Evolutionary conservation across 805 yeast species (phyloP), one percentile per base, ranked within the genome.

Genomic region (Saccharomycopsis sp.): DNA sequence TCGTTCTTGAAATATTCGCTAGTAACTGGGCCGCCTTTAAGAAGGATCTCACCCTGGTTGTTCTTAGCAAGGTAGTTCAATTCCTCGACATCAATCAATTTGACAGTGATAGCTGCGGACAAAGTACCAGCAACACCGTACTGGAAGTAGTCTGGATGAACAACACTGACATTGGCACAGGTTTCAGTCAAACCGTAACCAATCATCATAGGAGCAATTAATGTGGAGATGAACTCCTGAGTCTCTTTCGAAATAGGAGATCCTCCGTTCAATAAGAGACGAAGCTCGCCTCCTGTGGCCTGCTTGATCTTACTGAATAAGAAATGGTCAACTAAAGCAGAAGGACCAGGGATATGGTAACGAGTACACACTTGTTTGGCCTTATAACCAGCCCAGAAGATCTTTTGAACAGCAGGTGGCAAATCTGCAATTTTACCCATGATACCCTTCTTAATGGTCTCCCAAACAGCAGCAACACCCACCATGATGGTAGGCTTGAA

Each of bases 401-500:
- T 68, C 70, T 82, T 87, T 74, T 90, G 96, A 35, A 81, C 78
- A 23, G 85, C 65, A 15, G 82, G 66, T 17, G 96, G 87, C 67
- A 78, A 78, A 67, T 83, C 80, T 64, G 78, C 76, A 64, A 94
- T 81, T 75, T 92, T 91, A 57, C 81, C 81, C 59, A 89, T 62
- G 60, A 94, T 87, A 60, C 99, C 99, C 78, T 94, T 94, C 73
- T 92, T 87, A 62, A 94, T 89, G 44, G 87, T 80, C 77, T 94
- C 99, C 96, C 97, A 94, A 56, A 94, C 97, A 2, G 98, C 97
- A 17, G 97, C 97, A 58, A 94, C 99, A 73, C 97, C 99, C 64
- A 91, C 97, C 97, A 94, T 88, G 65, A 92, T 74, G 3, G 97
- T 88, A 60, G 99, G 99, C 71, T 84, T 79, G 74, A 91, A 88